Base-by-base conservation (phyloP, 306 rosid species). In the Chamaecrista fasciculata region DNA sequence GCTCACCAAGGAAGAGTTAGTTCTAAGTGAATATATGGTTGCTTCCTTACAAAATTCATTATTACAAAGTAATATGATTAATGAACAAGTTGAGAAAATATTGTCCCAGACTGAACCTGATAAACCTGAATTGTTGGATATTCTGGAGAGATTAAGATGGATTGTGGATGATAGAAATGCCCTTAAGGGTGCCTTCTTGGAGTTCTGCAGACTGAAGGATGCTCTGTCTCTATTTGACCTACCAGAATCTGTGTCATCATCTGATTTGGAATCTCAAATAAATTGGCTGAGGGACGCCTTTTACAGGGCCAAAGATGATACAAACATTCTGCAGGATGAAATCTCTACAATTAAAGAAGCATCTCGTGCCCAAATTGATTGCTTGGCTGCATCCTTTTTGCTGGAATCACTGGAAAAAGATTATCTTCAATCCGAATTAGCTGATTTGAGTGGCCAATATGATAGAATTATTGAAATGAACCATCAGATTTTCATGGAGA, bases 71-170 rank as follows among this genome's bases (percentile, higher is more conserved):
- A 84, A 75, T 80, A 46, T 29, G 6, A 56, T 80, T 26, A 74
- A 87, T 26, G 86, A 84, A 66, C 79, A 80, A 66, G 67, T 85
- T 20, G 87, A 91, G 67, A 91, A 84, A 73, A 71, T 91, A 57
- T 50, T 95, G 73, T 91, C 86, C 49, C 78, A 73, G 62, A 77
- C 67, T 24, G 72, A 78, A 63, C 85, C 86, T 48, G 85, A 79
- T 67, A 83, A 78, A 42, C 77, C 84, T 75, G 78, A 76, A 70
- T 83, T 86, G 23, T 42, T 70, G 73, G 87, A 83, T 76, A 39
- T 82, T 55, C 74, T 79, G n/a, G 88, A 86, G 87, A 89, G 82
- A 84, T 75, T 86, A 55, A 81, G 77, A 80, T 84, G 96, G 95
- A 68, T 91, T 69, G 80, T 76, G 74, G 89, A 82, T 50, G 97